Conservation (phyloP, 352 stramenopile species). For the Aphanomyces cochlioides region DNA sequence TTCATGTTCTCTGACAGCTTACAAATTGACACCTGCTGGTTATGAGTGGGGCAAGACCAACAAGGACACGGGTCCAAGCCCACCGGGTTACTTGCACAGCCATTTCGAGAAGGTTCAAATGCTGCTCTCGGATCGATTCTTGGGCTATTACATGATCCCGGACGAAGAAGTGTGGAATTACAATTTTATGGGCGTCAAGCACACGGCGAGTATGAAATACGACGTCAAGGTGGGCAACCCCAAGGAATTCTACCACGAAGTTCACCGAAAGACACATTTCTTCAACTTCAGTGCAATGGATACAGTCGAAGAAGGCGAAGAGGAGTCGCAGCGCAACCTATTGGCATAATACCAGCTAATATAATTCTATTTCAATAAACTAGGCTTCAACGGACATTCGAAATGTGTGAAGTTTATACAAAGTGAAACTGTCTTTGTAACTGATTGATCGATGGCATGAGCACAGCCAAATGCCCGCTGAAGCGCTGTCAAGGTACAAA, state of each 20-base stretch:
- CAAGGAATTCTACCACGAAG: conserved; percentile 99
- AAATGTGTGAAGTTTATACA: too few relatives aligned
- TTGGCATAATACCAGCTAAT: conserved; percentile 45
- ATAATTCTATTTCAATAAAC: neutral
- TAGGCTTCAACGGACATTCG: too few relatives aligned
- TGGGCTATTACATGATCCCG: conserved; percentile 99
- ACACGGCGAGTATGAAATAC: conserved; percentile 98
- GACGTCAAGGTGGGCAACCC: conserved; percentile 96
- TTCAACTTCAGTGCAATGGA: conserved; percentile 98
- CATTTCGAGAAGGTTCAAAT: conserved; percentile 99
- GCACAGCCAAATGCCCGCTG: conserved; percentile 5
- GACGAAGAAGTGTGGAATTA: conserved; percentile 99
- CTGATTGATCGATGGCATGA: conserved; percentile 1
- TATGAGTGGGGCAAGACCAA: conserved; percentile 99
- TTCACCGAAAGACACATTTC: conserved; percentile 98
- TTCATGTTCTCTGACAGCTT: conserved; percentile 98
- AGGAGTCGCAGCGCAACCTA: conserved; percentile 87
- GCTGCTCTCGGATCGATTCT: conserved; percentile 98
- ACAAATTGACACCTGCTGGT: conserved; percentile 95
- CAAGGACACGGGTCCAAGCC: conserved; percentile 93
- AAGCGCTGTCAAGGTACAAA: conserved; percentile 20
- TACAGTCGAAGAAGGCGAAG: conserved; percentile 88
- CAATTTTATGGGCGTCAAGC: conserved; percentile 99
- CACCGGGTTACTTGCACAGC: conserved; percentile 92
- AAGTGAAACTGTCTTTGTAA: neutral